phyloP scores from a whole-genome alignment of 768 basidiomycete species.

The Panus rudis region DNA sequence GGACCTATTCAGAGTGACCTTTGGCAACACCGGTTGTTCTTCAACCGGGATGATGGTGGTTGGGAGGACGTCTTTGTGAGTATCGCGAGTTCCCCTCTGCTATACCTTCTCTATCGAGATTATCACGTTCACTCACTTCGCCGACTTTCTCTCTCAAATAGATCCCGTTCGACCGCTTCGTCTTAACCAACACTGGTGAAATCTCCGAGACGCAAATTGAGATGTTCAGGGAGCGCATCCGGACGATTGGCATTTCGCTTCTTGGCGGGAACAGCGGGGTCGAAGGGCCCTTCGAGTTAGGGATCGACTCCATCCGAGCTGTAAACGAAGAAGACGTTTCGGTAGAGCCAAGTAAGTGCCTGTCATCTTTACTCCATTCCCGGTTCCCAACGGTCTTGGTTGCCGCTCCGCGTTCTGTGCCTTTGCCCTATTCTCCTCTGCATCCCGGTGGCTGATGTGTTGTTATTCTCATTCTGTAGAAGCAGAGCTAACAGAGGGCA shows the following conservation, averaged over 20 bases:
- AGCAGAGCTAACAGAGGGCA: conserved; percentile 18
- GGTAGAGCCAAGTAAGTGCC: conserved; percentile 22
- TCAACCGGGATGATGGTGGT: conserved; percentile 50
- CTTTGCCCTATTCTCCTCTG: not conserved
- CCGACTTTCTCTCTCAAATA: conserved; percentile 63
- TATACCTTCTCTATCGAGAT: not conserved
- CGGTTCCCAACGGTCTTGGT: not conserved
- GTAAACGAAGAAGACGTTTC: conserved; percentile 66
- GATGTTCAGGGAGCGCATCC: conserved; percentile 70
- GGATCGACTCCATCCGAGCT: conserved; percentile 74
- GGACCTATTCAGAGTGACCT: conserved; percentile 74
- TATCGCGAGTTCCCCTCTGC: conserved; percentile 14
- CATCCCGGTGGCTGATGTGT: not conserved
- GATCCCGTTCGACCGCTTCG: conserved; percentile 78
- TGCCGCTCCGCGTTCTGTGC: not conserved
- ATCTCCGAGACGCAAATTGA: conserved; percentile 60
- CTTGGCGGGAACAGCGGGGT: conserved; percentile 77
- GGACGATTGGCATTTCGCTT: conserved; percentile 81
- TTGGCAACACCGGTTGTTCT: conserved; percentile 93
- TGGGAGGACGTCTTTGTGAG: conserved; percentile 84
- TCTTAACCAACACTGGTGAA: conserved; percentile 69
- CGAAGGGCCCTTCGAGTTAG: conserved; percentile 74
- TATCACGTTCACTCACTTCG: conserved; percentile 64
- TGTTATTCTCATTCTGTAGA: conserved; percentile 6
- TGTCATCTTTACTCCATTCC: not conserved